Evolutionary conservation across 2,329 filamentous ascomycete genomes (phyloP).

Genomic region (Trichoderma sp.): DNA sequence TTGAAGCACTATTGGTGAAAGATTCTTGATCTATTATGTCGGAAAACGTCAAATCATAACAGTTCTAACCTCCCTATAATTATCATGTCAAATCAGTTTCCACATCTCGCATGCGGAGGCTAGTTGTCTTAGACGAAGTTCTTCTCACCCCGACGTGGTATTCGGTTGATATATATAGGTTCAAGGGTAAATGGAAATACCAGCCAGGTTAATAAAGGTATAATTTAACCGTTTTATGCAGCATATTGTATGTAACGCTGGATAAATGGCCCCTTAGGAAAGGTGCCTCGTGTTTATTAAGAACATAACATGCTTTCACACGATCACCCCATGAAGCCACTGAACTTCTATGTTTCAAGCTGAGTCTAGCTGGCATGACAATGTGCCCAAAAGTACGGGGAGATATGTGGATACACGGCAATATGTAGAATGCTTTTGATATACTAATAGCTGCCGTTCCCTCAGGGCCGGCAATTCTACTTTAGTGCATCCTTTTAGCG

Average conservation of each 20-base stretch:
- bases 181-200: not conserved
- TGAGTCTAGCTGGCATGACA: not conserved
- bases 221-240: not conserved
- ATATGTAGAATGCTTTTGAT: not conserved
- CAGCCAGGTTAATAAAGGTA: not conserved
- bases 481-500: too few relatives aligned
- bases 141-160: too few relatives aligned
- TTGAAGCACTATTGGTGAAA: not conserved
- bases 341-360: not conserved
- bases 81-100: not conserved
- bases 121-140: not conserved
- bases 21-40: not conserved
- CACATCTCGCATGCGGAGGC: not conserved
- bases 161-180: not conserved
- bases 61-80: not conserved
- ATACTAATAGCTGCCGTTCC: not conserved
- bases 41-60: not conserved
- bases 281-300: not conserved
- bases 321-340: not conserved
- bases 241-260: not conserved
- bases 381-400: not conserved
- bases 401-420: not conserved
- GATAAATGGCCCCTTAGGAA: not conserved
- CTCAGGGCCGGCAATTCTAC: too few relatives aligned
- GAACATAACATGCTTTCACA: not conserved